Evolutionary conservation across 2,329 filamentous ascomycete genomes (phyloP).

Genomic region (Sporothrix globosa): DNA sequence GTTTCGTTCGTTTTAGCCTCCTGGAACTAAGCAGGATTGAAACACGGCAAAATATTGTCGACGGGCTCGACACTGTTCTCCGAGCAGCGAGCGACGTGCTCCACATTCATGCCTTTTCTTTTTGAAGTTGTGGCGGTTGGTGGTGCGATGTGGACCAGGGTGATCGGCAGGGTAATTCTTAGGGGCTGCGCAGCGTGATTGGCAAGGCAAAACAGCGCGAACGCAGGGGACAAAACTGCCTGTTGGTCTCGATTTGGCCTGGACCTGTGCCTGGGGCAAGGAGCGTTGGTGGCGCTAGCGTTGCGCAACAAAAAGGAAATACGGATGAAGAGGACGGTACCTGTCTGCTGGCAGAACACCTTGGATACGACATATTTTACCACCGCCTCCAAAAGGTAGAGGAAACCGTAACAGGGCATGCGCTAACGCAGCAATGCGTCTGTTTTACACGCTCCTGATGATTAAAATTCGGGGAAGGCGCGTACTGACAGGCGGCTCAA

Average conservation of each 20-base stretch:
- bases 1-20: conserved; percentile 27
- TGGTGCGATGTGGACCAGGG: background rate
- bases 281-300: conserved; percentile 9
- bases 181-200: background rate
- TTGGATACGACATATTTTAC: no score
- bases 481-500: background rate
- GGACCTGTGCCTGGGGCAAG: background rate
- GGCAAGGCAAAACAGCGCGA: conserved; percentile 14
- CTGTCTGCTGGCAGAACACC: no score
- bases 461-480: background rate
- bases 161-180: conserved; percentile 21
- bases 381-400: no score
- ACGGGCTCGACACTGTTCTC: no score
- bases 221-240: conserved; percentile 5
- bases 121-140: background rate
- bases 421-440: no score
- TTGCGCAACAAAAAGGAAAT: background rate
- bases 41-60: background rate
- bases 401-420: no score
- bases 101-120: no score
- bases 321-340: no score
- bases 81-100: no score
- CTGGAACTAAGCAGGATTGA: conserved; percentile 16
- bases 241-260: conserved; percentile 4
- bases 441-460: background rate